These are phyloP conservation scores for Sicyos baderoa DNA, from an alignment of 306 rosid species.

Conservation along the genomic window DNA sequence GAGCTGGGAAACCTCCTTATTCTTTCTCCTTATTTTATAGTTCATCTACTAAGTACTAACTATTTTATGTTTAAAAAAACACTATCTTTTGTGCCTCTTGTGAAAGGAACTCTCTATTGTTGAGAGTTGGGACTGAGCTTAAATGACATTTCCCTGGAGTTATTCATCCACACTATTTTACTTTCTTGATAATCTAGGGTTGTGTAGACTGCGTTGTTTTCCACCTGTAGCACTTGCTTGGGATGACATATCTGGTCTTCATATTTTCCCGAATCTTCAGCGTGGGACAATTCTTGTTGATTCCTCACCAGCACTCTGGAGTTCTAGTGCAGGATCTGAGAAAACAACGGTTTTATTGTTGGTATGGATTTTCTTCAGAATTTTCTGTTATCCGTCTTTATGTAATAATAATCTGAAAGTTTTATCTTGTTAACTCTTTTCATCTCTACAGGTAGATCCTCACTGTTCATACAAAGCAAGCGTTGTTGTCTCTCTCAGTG, in stretches of 20 bases:
- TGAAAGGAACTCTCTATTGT: background rate
- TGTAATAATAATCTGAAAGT: background rate
- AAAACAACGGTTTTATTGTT: conserved; percentile 72
- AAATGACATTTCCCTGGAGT: conserved; percentile 5
- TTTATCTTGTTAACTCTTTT: conserved; percentile 10
- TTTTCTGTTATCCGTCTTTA: conserved; percentile 22
- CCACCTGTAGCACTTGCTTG: conserved; percentile 94
- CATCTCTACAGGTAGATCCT: conserved; percentile 71
- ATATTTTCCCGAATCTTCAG: conserved; percentile 63
- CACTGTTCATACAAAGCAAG: conserved; percentile 81
- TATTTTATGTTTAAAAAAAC: background rate
- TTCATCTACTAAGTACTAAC: conserved; percentile 3
- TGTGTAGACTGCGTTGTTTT: conserved; percentile 89
- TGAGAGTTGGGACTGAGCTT: conserved; percentile 7
- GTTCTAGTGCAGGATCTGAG: conserved; percentile 54
- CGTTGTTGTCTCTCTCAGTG: conserved; percentile 48
- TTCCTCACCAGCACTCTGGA: conserved; percentile 77
- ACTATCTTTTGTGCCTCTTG: background rate
- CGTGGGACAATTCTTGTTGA: conserved; percentile 72
- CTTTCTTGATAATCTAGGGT: conserved; percentile 49
- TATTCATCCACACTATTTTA: conserved; percentile 23
- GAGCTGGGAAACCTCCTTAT: background rate
- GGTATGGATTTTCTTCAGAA: conserved; percentile 36
- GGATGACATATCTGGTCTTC: conserved; percentile 90
- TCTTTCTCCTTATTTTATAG: background rate